Conservation (phyloP, 768 basidiomycete genomes). For the Russula sp. region DNA sequence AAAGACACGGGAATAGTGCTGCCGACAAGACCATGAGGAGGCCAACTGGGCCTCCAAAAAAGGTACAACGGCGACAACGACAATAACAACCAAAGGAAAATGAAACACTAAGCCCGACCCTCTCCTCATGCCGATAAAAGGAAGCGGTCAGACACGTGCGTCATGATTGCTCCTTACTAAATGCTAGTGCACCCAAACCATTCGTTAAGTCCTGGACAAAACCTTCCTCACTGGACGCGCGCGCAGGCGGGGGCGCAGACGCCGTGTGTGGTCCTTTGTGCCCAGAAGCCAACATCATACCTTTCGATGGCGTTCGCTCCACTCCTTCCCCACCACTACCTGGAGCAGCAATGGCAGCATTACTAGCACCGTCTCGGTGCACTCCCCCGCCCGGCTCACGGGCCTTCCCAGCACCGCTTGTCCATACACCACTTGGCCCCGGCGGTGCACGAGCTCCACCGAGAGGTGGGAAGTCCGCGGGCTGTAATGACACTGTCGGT, state of each 20-base stretch:
- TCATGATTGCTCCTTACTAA: constrained; percentile 50
- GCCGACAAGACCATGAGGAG: neutral
- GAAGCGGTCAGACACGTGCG: constrained; percentile 38
- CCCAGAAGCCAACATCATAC: neutral
- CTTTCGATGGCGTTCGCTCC: constrained; percentile 12
- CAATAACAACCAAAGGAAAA: constrained; percentile 47
- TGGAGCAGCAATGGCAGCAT: neutral
- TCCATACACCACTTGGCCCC: constrained; percentile 61
- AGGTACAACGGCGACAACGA: constrained; percentile 29
- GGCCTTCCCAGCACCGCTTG: constrained; percentile 18
- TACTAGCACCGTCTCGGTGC: neutral
- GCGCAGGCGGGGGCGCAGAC: constrained; percentile 1
- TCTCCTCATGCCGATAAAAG: constrained; percentile 37
- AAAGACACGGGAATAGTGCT: constrained; percentile 9
- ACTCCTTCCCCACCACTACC: constrained; percentile 2
- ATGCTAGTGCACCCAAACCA: constrained; percentile 41
- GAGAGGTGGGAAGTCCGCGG: constrained; percentile 32
- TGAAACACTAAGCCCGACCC: constrained; percentile 56
- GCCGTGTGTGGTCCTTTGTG: neutral
- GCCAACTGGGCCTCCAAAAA: neutral
- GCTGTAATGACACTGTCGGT: constrained; percentile 32
- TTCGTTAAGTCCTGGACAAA: constrained; percentile 81
- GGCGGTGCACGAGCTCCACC: constrained; percentile 35
- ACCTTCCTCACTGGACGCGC: constrained; percentile 42
- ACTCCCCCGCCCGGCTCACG: constrained; percentile 12